A percentile compares a stretch with the other conserved stretches of the same genome.
These are phyloP conservation scores for Suillus alpinus DNA, from an alignment of 768 basidiomycete species.

Conservation along the genomic window DNA sequence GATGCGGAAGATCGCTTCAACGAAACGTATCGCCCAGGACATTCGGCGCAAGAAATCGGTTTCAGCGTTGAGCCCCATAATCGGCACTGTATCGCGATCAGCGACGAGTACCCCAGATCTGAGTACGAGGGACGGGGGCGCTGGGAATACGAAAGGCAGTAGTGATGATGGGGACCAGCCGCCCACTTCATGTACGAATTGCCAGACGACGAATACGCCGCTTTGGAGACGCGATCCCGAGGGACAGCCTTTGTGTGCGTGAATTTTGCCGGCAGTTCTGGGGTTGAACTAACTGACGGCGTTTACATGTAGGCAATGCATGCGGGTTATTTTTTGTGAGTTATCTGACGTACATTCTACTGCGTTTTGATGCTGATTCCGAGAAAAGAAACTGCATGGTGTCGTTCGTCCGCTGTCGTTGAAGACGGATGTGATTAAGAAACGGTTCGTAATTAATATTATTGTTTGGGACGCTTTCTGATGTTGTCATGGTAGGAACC, in stretches of 20 bases:
- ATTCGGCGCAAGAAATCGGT: conserved; percentile 52
- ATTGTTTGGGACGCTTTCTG: neutral
- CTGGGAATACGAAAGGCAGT: conserved; percentile 35
- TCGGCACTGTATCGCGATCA: conserved; percentile 42
- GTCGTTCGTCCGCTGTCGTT: conserved; percentile 91
- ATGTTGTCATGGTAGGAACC: conserved; percentile 50
- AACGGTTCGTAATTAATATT: conserved; percentile 52
- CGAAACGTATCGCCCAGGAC: conserved; percentile 61
- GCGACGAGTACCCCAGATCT: conserved; percentile 70
- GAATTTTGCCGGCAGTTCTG: neutral
- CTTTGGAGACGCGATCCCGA: conserved; percentile 92
- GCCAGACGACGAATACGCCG: conserved; percentile 93
- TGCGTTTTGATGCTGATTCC: conserved; percentile 11
- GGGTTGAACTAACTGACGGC: conserved; percentile 11
- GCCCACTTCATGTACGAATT: conserved; percentile 90
- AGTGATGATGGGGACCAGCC: conserved; percentile 67
- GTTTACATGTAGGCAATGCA: conserved; percentile 61
- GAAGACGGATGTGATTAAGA: conserved; percentile 98
- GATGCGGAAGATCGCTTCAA: conserved; percentile 60
- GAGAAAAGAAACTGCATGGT: conserved; percentile 84
- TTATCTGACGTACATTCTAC: conserved; percentile 17
- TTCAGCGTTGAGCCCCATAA: conserved; percentile 12
- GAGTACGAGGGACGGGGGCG: conserved; percentile 30
- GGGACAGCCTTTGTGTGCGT: conserved; percentile 86
- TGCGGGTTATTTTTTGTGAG: conserved; percentile 92